phyloP scores from a whole-genome alignment of 805 yeast species.

The Nakazawaea ernobii region DNA sequence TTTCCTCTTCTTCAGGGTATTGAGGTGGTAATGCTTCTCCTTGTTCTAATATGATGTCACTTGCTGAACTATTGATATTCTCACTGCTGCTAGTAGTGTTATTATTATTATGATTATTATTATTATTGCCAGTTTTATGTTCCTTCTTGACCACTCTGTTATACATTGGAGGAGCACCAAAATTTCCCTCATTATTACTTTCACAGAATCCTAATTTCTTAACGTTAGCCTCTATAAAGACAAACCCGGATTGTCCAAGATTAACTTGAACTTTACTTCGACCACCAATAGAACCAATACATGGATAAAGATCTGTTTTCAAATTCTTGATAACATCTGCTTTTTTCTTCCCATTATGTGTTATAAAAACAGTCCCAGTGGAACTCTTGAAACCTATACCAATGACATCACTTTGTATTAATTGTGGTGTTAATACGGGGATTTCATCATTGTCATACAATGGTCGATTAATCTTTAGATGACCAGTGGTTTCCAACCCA shows the following conservation, averaged over 20 bases:
- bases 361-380: constrained; percentile 45
- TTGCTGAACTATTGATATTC: not conserved
- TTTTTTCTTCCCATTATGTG: constrained; percentile 50
- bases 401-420: constrained; percentile 46
- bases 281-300: constrained; percentile 46
- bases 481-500: constrained; percentile 70
- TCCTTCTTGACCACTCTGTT: constrained; percentile 14
- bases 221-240: constrained; percentile 82
- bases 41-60: constrained; percentile 55
- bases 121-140: too few relatives aligned
- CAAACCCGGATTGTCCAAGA: constrained; percentile 86
- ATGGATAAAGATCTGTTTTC: constrained; percentile 45
- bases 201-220: constrained; percentile 53
- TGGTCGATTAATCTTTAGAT: constrained; percentile 61
- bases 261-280: constrained; percentile 44
- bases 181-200: constrained; percentile 32
- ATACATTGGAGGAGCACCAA: constrained; percentile 34
- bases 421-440: constrained; percentile 41
- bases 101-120: not conserved
- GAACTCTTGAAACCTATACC: constrained; percentile 48
- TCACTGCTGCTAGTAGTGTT: not conserved
- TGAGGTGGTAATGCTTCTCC: constrained; percentile 72
- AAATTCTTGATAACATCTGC: constrained; percentile 46
- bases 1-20: constrained; percentile 58
- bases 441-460: constrained; percentile 41